Evolutionary conservation across 305 asterid genomes (phyloP), one percentile per base, ranked within the genome.

Genomic region (Fraxinus nigra): DNA sequence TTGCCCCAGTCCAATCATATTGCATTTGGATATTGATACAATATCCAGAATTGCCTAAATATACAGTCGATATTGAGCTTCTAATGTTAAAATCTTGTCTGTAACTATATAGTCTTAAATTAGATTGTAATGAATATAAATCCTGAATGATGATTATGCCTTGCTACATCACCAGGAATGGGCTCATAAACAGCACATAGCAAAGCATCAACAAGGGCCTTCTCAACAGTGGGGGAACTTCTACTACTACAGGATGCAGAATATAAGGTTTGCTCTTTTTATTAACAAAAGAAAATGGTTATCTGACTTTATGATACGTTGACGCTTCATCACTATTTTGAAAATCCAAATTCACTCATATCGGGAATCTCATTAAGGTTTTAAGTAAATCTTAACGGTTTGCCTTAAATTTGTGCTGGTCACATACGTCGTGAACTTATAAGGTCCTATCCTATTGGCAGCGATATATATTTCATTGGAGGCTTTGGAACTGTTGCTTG

Each of bases 171-270:
- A 30, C 80, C 79, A 94, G 99, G 98, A 89, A 81, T 94, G 97
- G 98, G 99, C 98, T 85, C 98, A 94, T 84, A 91, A 92, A 78
- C 95, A 86, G 84, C 93, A 93, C 89, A 90, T 96, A 75, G 93
- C 95, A 80, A 96, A 94, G 85, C 98, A 96, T 90, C 98, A 93
- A 61, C 99, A 94, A 82, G 99, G 94, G 70, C 98, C 99, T 88
- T 92, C 98, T 84, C 98, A 94, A 87, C 98, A 93, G 88, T 96
- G 99, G 98, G 99, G 98, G 77, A 94, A 93, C 89, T 96, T 94
- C 86, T 89, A 89, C 89, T 96, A 96, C 86, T 96, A 90, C 63
- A 92, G 97, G 89, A 96, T 96, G 98, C 97, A 94, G 88, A 92
- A 86, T 87, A 96, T 94, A 87, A 92, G 99, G 97, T 94, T 85